A percentile compares a stretch with the other conserved stretches of the same genome.
phyloP scores from a whole-genome alignment of 1,139 yeast species.

The Candida dubliniensis region DNA sequence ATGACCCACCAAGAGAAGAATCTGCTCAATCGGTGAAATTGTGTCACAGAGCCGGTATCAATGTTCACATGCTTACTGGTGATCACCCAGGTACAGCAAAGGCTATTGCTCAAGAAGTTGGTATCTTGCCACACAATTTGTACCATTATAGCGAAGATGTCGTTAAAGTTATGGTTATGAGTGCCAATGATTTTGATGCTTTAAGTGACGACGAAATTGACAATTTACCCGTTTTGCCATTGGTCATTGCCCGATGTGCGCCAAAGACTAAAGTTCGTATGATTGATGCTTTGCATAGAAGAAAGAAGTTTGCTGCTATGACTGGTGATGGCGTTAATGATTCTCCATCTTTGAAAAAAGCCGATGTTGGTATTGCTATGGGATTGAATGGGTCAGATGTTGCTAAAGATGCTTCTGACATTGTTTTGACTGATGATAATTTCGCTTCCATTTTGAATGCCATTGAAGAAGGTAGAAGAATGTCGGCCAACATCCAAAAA shows the following conservation, averaged over 20 bases:
- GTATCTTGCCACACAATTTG: slow-evolving; percentile 71
- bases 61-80: slow-evolving; percentile 85
- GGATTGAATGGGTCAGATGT: slow-evolving; percentile 54
- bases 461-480: slow-evolving; percentile 77
- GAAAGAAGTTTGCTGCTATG: slow-evolving; percentile 74
- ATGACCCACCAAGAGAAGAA: slow-evolving; percentile 81
- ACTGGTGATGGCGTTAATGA: slow-evolving; percentile 90
- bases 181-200: slow-evolving; percentile 71
- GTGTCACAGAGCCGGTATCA: slow-evolving; percentile 77
- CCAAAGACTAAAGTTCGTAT: slow-evolving; percentile 83
- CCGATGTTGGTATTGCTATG: slow-evolving; percentile 73
- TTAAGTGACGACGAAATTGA: slow-evolving; percentile 66
- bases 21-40: slow-evolving; percentile 64
- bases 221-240: slow-evolving; percentile 65
- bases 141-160: slow-evolving; percentile 63
- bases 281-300: slow-evolving; percentile 80
- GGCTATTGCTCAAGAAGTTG: slow-evolving; percentile 85
- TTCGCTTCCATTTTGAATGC: slow-evolving; percentile 55
- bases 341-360: slow-evolving; percentile 76
- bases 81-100: slow-evolving; percentile 83
- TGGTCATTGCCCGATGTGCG: slow-evolving; percentile 83
- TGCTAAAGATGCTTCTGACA: slow-evolving; percentile 59
- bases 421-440: slow-evolving; percentile 52
- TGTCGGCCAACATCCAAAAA: slow-evolving; percentile 79
- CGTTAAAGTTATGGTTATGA: slow-evolving; percentile 70